phyloP scores from a whole-genome alignment of 2,329 filamentous ascomycete species.

The Dothideomycetes sp. region DNA sequence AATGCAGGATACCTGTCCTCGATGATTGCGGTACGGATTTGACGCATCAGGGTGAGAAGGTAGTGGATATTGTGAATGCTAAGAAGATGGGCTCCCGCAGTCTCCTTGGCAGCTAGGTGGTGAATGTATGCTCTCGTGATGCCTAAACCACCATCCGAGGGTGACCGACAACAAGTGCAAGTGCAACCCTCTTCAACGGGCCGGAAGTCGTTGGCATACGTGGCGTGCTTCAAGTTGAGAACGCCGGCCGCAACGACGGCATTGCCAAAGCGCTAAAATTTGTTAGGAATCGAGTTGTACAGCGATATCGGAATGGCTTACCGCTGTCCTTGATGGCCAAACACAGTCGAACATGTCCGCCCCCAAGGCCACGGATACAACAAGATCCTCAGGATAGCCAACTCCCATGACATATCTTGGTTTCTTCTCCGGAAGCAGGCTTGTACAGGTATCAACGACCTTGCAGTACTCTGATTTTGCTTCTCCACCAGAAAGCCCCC shows the following conservation, averaged over 20 bases:
- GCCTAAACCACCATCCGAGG: conserved; percentile 57
- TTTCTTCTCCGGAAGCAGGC: conserved; percentile 74
- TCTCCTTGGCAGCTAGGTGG: conserved; percentile 89
- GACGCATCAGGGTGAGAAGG: conserved; percentile 71
- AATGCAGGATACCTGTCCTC: conserved; percentile 73
- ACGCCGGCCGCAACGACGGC: conserved; percentile 72
- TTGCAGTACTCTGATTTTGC: conserved; percentile 87
- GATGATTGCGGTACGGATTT: conserved; percentile 64
- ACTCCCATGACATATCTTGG: conserved; percentile 99
- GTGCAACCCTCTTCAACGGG: conserved; percentile 75
- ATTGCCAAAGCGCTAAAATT: conserved; percentile 67
- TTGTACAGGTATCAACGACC: conserved; percentile 74
- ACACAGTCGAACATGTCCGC: conserved; percentile 99
- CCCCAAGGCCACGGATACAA: conserved; percentile 85
- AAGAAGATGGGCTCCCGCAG: conserved; percentile 72
- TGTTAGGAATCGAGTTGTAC: background rate
- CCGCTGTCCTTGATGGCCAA: conserved; percentile 90
- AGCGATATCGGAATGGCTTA: conserved; percentile 25
- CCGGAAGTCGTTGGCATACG: conserved; percentile 67
- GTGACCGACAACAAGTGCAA: conserved; percentile 63
- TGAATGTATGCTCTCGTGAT: conserved; percentile 84
- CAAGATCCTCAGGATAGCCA: conserved; percentile 86
- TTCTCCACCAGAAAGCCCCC: conserved; percentile 87
- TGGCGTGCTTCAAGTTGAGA: conserved; percentile 71
- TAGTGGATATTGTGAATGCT: conserved; percentile 97